A percentile compares a stretch with the other conserved stretches of the same genome.
phyloP scores from a whole-genome alignment of 345 rosid genomes.

The Raphanus sativus region DNA sequence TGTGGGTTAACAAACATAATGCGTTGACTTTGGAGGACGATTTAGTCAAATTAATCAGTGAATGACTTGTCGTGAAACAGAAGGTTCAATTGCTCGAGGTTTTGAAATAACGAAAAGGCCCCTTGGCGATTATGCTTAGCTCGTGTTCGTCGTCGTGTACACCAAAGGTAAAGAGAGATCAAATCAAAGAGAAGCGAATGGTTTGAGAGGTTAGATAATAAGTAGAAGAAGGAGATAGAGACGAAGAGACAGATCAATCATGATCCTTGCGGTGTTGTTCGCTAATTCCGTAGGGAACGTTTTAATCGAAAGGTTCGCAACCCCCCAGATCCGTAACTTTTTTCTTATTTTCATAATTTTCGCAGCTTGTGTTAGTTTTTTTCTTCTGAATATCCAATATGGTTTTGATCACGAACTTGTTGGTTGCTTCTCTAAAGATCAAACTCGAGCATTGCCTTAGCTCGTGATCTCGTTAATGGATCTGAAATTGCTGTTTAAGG shows the following conservation, averaged over 20 bases:
- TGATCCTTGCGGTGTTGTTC: constrained; percentile 70
- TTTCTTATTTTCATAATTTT: not conserved
- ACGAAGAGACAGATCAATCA: too few relatives aligned
- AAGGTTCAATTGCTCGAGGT: not conserved
- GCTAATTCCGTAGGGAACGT: constrained; percentile 72
- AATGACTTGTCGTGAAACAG: not conserved
- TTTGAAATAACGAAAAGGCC: not conserved
- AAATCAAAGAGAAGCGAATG: not conserved
- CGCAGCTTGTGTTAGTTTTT: not conserved
- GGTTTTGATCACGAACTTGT: constrained; percentile 2
- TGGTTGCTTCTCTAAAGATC: not conserved
- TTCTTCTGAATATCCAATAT: not conserved
- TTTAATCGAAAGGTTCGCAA: constrained; percentile 59
- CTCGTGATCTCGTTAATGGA: constrained; percentile 3
- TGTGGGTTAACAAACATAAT: not conserved
- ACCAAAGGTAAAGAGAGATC: too few relatives aligned
- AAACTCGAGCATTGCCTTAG: not conserved
- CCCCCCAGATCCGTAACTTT: constrained; percentile 14
- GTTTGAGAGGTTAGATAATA: not conserved
- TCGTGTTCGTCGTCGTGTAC: too few relatives aligned
- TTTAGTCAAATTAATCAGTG: too few relatives aligned
- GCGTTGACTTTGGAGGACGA: not conserved
- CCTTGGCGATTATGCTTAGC: not conserved
- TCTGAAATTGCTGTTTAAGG: constrained; percentile 3
- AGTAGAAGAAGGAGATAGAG: not conserved